Conservation (phyloP, 2,329 filamentous ascomycete species). For the Fusarium nanum region DNA sequence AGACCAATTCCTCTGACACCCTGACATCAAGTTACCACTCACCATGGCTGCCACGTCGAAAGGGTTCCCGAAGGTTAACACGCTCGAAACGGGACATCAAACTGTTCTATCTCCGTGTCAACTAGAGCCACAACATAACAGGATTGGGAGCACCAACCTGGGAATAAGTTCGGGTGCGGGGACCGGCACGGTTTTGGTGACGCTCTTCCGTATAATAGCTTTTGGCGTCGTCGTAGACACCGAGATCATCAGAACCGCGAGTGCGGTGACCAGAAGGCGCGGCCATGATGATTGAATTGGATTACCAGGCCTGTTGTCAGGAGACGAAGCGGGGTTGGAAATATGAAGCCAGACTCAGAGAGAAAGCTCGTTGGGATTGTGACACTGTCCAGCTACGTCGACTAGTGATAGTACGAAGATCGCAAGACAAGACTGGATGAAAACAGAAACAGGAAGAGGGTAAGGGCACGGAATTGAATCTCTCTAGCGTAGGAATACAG, state of each 20-base stretch:
- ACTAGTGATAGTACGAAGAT: slow-evolving; percentile 15
- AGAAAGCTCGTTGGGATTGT: slow-evolving; percentile 11
- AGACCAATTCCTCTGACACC: too few relatives aligned
- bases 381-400: slow-evolving; percentile 21
- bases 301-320: slow-evolving; percentile 12
- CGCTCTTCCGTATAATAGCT: slow-evolving; percentile 70
- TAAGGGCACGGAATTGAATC: slow-evolving; percentile 25
- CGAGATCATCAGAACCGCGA: slow-evolving; percentile 59
- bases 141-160: slow-evolving; percentile 55
- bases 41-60: slow-evolving; percentile 70
- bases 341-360: not conserved
- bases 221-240: slow-evolving; percentile 67
- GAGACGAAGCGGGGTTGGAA: slow-evolving; percentile 18
- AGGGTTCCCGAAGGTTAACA: slow-evolving; percentile 64
- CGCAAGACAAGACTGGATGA: not conserved
- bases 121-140: slow-evolving; percentile 17
- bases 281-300: slow-evolving; percentile 42
- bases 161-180: slow-evolving; percentile 67
- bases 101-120: slow-evolving; percentile 60
- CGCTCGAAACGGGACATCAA: slow-evolving; percentile 65
- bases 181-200: slow-evolving; percentile 62
- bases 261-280: slow-evolving; percentile 46
- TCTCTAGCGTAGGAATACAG: slow-evolving; percentile 30
- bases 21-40: slow-evolving; percentile 44
- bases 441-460: not conserved